phyloP scores from a whole-genome alignment of 257 asterid species.

The Fraxinus americana region DNA sequence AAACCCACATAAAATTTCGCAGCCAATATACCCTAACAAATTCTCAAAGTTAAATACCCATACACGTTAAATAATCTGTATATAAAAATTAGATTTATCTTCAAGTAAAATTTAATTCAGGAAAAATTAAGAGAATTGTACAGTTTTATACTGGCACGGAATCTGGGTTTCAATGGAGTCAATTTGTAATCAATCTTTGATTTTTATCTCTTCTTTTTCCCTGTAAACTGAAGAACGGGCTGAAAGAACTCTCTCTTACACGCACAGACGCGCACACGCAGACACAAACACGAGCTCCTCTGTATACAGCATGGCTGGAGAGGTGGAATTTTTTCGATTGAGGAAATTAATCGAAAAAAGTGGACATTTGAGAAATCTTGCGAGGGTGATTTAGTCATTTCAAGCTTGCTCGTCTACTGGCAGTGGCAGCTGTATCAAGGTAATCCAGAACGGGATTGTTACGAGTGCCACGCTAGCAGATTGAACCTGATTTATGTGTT shows the following conservation, averaged over 20 bases:
- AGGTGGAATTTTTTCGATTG: constrained; percentile 12
- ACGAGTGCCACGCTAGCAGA: no score
- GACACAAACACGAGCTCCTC: constrained; percentile 16
- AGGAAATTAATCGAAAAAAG: not conserved
- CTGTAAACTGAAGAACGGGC: constrained; percentile 11
- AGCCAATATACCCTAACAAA: constrained; percentile 25
- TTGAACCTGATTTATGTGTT: no score
- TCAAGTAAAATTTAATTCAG: constrained; percentile 25
- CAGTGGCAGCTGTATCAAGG: no score
- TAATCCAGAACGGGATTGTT: no score
- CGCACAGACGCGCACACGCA: constrained; percentile 24
- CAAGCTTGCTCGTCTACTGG: no score
- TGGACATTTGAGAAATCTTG: not conserved
- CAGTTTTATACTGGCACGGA: constrained; percentile 19
- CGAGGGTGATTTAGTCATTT: constrained; percentile 9
- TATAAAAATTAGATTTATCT: constrained; percentile 13
- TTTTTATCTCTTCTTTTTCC: not conserved
- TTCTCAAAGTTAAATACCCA: constrained; percentile 11
- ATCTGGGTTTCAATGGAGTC: constrained; percentile 24
- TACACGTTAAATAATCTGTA: constrained; percentile 21
- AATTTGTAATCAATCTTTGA: constrained; percentile 14
- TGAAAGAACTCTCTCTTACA: constrained; percentile 21
- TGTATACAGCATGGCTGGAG: constrained; percentile 5
- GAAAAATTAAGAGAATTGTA: not conserved
- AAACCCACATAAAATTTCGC: constrained; percentile 23